Evolutionary conservation across 805 yeast genomes (phyloP).

Genomic region (Kodamaea leandrae): DNA sequence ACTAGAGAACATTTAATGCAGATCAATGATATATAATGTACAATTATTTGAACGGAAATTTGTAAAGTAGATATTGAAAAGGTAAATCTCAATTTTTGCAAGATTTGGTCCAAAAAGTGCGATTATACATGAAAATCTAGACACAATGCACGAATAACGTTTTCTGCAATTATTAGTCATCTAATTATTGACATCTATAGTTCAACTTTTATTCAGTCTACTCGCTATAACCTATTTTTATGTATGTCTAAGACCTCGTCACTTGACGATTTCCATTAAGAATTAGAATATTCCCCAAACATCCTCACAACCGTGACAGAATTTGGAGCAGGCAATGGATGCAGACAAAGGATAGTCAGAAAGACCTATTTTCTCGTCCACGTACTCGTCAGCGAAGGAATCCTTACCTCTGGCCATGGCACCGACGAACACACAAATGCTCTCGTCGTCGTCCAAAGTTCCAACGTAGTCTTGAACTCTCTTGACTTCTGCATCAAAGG

Average conservation of each 20-base stretch:
- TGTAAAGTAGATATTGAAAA: not conserved
- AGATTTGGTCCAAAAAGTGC: not conserved
- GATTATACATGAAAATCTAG: not conserved
- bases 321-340: slow-evolving; percentile 95
- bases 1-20: too few relatives aligned
- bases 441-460: slow-evolving; percentile 81
- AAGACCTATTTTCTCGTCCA: slow-evolving; percentile 94
- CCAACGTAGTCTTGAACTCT: slow-evolving; percentile 85
- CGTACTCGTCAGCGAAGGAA: slow-evolving; percentile 94
- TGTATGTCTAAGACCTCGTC: slow-evolving; percentile 5
- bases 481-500: slow-evolving; percentile 86
- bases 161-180: too few relatives aligned
- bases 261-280: not conserved
- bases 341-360: slow-evolving; percentile 96
- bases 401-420: slow-evolving; percentile 99
- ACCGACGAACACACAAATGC: slow-evolving; percentile 97
- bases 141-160: too few relatives aligned
- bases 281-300: slow-evolving; percentile 77
- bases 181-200: not conserved
- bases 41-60: not conserved
- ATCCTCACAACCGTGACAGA: slow-evolving; percentile 98
- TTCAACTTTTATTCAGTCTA: not conserved
- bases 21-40: not conserved
- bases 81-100: not conserved
- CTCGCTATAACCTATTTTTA: slow-evolving; percentile 1